Percentiles rank a stretch among this genome's conserved stretches.
phyloP scores from a whole-genome alignment of 441 rosid genomes.

The Pelargonium australe region DNA sequence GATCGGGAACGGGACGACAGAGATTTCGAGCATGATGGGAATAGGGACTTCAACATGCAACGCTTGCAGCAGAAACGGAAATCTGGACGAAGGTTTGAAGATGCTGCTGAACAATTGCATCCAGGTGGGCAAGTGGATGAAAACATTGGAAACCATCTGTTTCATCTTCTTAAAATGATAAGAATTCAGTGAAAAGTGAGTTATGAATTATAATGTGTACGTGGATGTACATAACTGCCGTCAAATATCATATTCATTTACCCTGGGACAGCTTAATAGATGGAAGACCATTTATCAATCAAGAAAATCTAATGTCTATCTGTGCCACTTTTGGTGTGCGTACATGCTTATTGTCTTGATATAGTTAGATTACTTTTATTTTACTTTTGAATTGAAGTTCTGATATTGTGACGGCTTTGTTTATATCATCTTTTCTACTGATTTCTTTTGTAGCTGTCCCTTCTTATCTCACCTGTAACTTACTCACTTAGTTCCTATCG shows the following conservation, averaged over 20 bases:
- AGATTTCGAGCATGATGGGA: constrained; percentile 54
- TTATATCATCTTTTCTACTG: background rate
- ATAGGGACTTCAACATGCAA: constrained; percentile 52
- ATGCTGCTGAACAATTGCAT: constrained; percentile 43
- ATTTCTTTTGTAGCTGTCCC: background rate
- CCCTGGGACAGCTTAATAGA: background rate
- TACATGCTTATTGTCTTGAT: background rate
- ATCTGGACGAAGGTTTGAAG: constrained; percentile 36
- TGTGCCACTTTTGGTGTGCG: background rate
- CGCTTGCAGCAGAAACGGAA: constrained; percentile 47
- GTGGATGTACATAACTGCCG: constrained; percentile 3
- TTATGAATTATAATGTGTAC: constrained; percentile 13
- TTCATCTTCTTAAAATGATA: constrained; percentile 59
- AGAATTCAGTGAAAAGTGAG: constrained; percentile 56
- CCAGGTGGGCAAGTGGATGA: constrained; percentile 59
- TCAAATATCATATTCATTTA: background rate
- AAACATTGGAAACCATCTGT: constrained; percentile 37
- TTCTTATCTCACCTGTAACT: constrained; percentile 6
- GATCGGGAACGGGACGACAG: constrained; percentile 41
- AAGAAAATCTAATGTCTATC: background rate
- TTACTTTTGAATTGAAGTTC: background rate
- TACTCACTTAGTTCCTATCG: constrained; percentile 20
- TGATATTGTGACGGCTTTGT: background rate
- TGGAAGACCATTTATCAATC: background rate
- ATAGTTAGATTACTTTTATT: background rate